Evolutionary conservation across 805 yeast genomes (phyloP).

Genomic region (Kodamaea restingae): DNA sequence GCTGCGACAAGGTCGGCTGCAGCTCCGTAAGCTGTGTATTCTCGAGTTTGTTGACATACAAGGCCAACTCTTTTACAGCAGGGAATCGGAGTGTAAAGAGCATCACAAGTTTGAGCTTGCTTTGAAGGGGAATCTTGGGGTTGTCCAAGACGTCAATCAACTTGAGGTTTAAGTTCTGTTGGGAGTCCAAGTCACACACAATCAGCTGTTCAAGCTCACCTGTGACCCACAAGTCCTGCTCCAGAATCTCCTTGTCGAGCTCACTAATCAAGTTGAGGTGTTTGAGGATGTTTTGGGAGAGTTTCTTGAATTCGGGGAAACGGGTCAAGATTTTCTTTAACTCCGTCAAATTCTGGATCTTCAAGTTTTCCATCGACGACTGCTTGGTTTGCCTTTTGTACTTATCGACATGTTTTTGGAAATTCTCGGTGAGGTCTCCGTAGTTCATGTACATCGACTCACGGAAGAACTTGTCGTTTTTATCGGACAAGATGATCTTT

Average conservation of each 20-base stretch:
- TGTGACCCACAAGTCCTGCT: conserved; percentile 68
- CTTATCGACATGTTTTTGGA: conserved; percentile 77
- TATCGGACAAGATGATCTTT: conserved; percentile 47
- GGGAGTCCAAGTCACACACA: conserved; percentile 48
- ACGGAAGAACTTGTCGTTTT: conserved; percentile 69
- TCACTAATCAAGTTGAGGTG: conserved; percentile 90
- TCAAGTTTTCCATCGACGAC: conserved; percentile 53
- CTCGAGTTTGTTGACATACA: conserved; percentile 24
- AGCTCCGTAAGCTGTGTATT: conserved; percentile 29
- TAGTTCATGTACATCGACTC: conserved; percentile 86
- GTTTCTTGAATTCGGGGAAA: conserved; percentile 88
- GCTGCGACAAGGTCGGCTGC: conserved; percentile 32
- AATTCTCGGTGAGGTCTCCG: conserved; percentile 89
- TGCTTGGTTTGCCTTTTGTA: conserved; percentile 79
- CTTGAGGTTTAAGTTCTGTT: conserved; percentile 42
- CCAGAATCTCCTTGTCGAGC: conserved; percentile 68
- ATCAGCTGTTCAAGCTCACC: conserved; percentile 89
- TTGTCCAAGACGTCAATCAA: conserved; percentile 51
- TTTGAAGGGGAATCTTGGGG: conserved; percentile 41
- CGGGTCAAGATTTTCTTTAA: conserved; percentile 88
- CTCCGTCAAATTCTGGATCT: conserved; percentile 67
- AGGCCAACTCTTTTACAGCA: conserved; percentile 22
- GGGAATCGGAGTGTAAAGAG: conserved; percentile 75
- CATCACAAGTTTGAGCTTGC: conserved; percentile 69
- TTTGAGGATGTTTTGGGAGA: conserved; percentile 83